Evolutionary conservation across 225 moss, liverwort and hornwort genomes (phyloP).

Genomic region (Thuidium tamariscinum): DNA sequence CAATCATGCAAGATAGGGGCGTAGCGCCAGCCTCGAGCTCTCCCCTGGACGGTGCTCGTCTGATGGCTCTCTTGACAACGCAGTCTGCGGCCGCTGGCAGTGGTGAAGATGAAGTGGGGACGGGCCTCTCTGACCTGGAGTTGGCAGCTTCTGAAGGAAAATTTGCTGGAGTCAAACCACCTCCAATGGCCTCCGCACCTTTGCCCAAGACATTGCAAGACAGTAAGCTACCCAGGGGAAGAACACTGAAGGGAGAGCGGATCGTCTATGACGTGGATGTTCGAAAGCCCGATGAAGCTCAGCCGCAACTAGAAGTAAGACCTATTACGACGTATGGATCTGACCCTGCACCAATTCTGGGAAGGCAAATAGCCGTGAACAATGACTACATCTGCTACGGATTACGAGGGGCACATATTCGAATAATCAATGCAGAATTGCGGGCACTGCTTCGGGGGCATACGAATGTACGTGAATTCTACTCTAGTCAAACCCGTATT

Average conservation of each 20-base stretch:
- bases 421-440: constrained; percentile 69
- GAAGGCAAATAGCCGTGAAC: constrained; percentile 94
- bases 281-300: constrained; percentile 64
- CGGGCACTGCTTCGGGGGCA: constrained; percentile 77
- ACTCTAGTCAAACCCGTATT: not conserved
- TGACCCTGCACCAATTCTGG: constrained; percentile 73
- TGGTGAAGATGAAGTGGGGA: constrained; percentile 55
- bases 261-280: constrained; percentile 81
- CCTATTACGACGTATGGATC: constrained; percentile 80
- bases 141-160: constrained; percentile 42
- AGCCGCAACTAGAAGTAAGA: constrained; percentile 82
- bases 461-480: constrained; percentile 42
- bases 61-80: constrained; percentile 96
- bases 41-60: constrained; percentile 84
- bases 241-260: constrained; percentile 61
- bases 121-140: constrained; percentile 21
- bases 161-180: constrained; percentile 54
- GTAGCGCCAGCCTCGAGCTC: constrained; percentile 62
- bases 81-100: constrained; percentile 63
- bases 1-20: constrained; percentile 26
- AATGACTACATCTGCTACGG: constrained; percentile 88
- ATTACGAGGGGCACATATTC: constrained; percentile 61
- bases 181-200: constrained; percentile 44
- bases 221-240: constrained; percentile 68
- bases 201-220: constrained; percentile 43